Base-by-base conservation (phyloP, 73 alveolate genomes). In the Paramecium caudatum region DNA sequence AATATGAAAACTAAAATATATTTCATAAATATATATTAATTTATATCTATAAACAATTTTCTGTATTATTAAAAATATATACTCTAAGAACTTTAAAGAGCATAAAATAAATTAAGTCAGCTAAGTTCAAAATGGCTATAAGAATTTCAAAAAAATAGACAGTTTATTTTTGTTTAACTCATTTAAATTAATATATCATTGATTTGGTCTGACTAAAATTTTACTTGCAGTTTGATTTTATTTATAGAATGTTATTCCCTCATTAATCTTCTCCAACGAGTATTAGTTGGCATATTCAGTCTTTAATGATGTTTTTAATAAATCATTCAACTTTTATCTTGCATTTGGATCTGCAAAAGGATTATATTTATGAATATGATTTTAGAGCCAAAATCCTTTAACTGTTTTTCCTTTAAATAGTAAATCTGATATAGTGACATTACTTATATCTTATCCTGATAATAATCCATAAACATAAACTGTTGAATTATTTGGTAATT, bases 401-500 rank as follows among this genome's bases (percentile, higher is more conserved):
- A 94, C 81, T 34, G 74, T 91, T 90, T 94, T 93, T 13, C 86
- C 41, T 32, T 85, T 83, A 32, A 82, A 93, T 27, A 88, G 91
- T 62, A 91, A 80, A 61, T 92, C 91, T 68, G 46, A 34, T 21
- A 91, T 82, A n/a, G 91, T 41, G 17, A 90, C 87, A 41, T 82
- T 88, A 48, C 90, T 48, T 10, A 48, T 39, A 45, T 19, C 17
- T 63, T 62, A 36, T 41, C 63, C 90, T 15, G 93, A 82, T 25
- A 91, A 68, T 16, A 34, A 27, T 30, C 95, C 95, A 91, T 91
- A 91, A 68, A 91, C 94, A 23, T 65, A 90, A 5, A 86, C 83
- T 3, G 94, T 50, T 1, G 92, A 62, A 12, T 90, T 70, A 39
- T 45, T 84, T 13, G 97, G 97, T 95, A 96, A 91, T 10, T 25